These are phyloP conservation scores for Colletotrichum spaethianum DNA, from an alignment of 2,329 filamentous ascomycete species.

Conservation along the genomic window DNA sequence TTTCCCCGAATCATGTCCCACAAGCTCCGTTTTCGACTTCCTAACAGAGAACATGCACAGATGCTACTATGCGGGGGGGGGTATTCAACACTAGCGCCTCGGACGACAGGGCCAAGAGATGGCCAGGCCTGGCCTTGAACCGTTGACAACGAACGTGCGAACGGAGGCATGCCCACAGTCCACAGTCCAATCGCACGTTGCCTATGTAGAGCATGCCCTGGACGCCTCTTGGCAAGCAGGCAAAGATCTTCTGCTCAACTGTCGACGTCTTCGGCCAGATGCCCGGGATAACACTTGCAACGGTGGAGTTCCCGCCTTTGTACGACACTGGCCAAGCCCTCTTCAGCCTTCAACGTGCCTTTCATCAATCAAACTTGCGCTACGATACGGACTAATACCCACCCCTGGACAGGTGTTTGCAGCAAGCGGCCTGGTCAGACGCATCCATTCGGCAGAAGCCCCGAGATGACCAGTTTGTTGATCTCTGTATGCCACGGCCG, in stretches of 20 bases:
- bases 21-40: conserved; percentile 22
- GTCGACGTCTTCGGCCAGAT: conserved; percentile 27
- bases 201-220: background rate
- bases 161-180: conserved; percentile 8
- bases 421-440: background rate
- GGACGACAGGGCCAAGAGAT: conserved; percentile 22
- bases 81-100: conserved; percentile 11
- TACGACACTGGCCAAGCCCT: background rate
- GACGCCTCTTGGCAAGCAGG: background rate
- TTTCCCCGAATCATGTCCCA: conserved; percentile 42
- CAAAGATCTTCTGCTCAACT: background rate
- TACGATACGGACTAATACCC: background rate
- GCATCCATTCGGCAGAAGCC: background rate
- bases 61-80: conserved; percentile 19
- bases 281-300: conserved; percentile 20
- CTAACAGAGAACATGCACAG: conserved; percentile 30
- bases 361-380: background rate
- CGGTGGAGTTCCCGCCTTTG: conserved; percentile 4
- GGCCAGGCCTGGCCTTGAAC: conserved; percentile 34
- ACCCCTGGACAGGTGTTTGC: background rate
- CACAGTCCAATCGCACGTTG: conserved; percentile 2
- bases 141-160: conserved; percentile 25
- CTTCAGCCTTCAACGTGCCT: background rate
- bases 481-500: background rate
- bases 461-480: background rate